A percentile compares a stretch with the other conserved stretches of the same genome.
Evolutionary conservation across 2,329 filamentous ascomycete species (phyloP).

Genomic region (Berkeleyomyces basicola): DNA sequence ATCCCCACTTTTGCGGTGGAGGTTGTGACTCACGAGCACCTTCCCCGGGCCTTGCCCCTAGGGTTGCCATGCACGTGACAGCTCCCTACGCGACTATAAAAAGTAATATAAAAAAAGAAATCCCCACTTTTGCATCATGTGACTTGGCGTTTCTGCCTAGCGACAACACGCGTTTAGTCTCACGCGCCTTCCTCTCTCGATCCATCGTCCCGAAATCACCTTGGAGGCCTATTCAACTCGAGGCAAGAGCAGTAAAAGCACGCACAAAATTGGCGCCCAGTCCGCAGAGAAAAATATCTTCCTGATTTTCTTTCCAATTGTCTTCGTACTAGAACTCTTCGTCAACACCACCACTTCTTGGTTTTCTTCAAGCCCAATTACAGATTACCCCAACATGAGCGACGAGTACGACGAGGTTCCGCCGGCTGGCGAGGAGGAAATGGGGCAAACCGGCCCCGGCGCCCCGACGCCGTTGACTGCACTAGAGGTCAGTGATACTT

Average conservation of each 20-base stretch:
- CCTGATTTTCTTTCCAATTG: not conserved
- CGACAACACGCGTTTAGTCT: not conserved
- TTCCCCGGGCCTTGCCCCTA: too few relatives aligned
- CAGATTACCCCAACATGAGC: constrained; percentile 23
- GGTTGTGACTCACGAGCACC: too few relatives aligned
- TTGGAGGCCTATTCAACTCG: not conserved
- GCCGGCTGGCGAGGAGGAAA: constrained; percentile 49
- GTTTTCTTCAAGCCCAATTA: not conserved
- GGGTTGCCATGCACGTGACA: too few relatives aligned
- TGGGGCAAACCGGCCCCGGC: constrained; percentile 61
- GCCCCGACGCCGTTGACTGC: constrained; percentile 80
- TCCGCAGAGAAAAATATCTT: not conserved
- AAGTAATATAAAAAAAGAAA: not conserved
- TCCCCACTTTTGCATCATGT: not conserved
- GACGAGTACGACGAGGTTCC: constrained; percentile 42
- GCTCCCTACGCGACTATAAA: too few relatives aligned
- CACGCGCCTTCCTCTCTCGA: constrained; percentile 6
- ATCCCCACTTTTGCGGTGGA: too few relatives aligned
- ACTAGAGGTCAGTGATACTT: constrained; percentile 52
- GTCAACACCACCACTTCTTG: not conserved
- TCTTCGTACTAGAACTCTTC: not conserved
- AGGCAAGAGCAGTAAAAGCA: not conserved
- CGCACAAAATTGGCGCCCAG: not conserved
- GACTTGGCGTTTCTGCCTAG: constrained; percentile 10
- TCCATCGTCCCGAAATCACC: not conserved